Evolutionary conservation across 2,329 filamentous ascomycete genomes (phyloP).

Genomic region (Colletotrichum navitas): DNA sequence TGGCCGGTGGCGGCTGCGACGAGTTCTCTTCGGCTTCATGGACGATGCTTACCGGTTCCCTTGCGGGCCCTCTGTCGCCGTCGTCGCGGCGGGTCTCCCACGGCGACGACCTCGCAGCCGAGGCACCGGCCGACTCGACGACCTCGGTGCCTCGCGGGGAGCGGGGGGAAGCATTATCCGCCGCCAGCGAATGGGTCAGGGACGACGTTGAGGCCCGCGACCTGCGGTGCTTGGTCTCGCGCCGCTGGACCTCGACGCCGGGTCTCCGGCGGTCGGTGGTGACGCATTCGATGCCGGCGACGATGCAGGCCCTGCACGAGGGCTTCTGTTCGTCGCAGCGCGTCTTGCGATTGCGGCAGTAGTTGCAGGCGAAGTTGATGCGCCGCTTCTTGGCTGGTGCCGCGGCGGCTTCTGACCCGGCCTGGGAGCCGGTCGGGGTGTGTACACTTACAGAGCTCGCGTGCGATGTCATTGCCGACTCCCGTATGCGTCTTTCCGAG

Average conservation of each 20-base stretch:
- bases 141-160: not conserved
- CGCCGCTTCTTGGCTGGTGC: constrained; percentile 22
- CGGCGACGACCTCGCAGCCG: not conserved
- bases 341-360: constrained; percentile 49
- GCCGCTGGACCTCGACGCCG: constrained; percentile 39
- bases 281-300: constrained; percentile 46
- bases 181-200: not conserved
- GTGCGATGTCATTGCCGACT: constrained; percentile 8
- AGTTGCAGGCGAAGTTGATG: constrained; percentile 45
- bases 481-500: not conserved
- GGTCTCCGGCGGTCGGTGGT: constrained; percentile 47
- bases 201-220: constrained; percentile 22
- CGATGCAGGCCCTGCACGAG: constrained; percentile 50
- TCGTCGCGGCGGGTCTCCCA: not conserved
- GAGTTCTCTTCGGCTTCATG: not conserved
- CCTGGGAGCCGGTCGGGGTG: not conserved
- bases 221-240: constrained; percentile 30
- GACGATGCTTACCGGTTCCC: not conserved
- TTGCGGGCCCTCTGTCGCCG: not conserved
- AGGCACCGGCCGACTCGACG: not conserved
- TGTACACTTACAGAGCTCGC: not conserved
- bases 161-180: constrained; percentile 10
- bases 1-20: not conserved
- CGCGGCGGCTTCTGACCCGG: not conserved
- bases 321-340: constrained; percentile 48